Base-by-base conservation (phyloP, 2,329 filamentous ascomycete genomes). In the Neopestalotiopsis sp. region DNA sequence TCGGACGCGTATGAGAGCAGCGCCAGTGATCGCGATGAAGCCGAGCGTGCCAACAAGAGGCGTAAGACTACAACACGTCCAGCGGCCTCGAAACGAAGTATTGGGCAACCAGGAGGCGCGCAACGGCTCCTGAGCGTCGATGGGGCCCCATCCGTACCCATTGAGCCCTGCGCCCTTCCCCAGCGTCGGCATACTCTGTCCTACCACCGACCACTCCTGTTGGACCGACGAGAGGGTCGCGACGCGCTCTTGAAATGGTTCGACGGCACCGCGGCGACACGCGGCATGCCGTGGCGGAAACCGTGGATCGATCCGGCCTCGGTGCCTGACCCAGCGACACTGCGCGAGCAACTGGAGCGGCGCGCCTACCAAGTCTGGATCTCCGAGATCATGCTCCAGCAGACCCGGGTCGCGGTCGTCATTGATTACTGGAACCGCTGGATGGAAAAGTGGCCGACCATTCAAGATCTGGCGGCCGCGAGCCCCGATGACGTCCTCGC, bases 301-400 rank as follows among this genome's bases (percentile, higher is more conserved):
- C 70, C 82, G 2, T 91, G 88, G 87, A 80, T 88, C 66, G 79
- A 89, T 67, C 85, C 84, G 9, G 69, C 69, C 4, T 45, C 59
- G 13, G 70, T 74, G 20, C 32, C 66, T 17, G 73, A 80, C 17
- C 72, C 75, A 1, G 70, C 75, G 1, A 77, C 79, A n/a, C 79
- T 86, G 9, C 81, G 82, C 38, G 61, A 69, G n/a, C 77, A 76
- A 2, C 80, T 90, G 12, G 84, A 86, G 69, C 83, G 80, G 38
- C 85, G 89, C 62, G 89, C 89, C 1, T 91, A 91, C 78, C 85
- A 90, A 76, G 89, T 91, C 61, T 91, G 89, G 87, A 89, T 91
- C 74, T 89, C 86, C 74, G 89, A 91, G 79, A 87, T 90, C 72
- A 91, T 91, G 89, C 83, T 91, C 12, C 89, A 91, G 76, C 89